A percentile compares a stretch with the other conserved stretches of the same genome.
phyloP scores from a whole-genome alignment of 495 filamentous ascomycete genomes.

The Penicillium macrosclerotiorum region DNA sequence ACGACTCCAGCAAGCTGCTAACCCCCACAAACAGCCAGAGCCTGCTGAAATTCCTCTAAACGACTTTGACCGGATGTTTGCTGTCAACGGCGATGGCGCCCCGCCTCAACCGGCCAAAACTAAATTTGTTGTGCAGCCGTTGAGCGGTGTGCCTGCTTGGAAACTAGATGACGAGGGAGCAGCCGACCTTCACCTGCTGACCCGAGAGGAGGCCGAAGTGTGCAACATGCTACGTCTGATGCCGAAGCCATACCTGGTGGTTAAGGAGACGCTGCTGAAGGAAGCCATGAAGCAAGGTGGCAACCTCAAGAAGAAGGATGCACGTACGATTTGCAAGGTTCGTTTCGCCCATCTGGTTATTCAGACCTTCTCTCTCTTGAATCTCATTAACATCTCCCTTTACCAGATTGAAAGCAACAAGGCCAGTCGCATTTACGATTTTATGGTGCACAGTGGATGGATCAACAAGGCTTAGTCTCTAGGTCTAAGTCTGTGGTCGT shows the following conservation, averaged over 20 bases:
- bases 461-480: slow-evolving; percentile 63
- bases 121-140: slow-evolving; percentile 43
- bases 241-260: slow-evolving; percentile 90
- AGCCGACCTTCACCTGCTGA: slow-evolving; percentile 79
- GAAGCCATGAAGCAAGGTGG: slow-evolving; percentile 88
- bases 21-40: slow-evolving; percentile 33
- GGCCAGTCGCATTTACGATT: slow-evolving; percentile 77
- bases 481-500: slow-evolving; percentile 1
- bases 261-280: slow-evolving; percentile 85
- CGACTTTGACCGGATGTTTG: slow-evolving; percentile 43
- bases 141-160: slow-evolving; percentile 62
- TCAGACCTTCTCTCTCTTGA: background rate
- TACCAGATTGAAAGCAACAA: slow-evolving; percentile 63
- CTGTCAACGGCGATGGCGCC: slow-evolving; percentile 40
- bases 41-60: slow-evolving; percentile 33
- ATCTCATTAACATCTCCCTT: slow-evolving; percentile 8
- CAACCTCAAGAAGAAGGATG: slow-evolving; percentile 84
- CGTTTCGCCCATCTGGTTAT: slow-evolving; percentile 8
- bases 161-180: slow-evolving; percentile 73
- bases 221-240: slow-evolving; percentile 78
- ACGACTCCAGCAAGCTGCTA: slow-evolving; percentile 49
- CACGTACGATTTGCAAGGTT: slow-evolving; percentile 66
- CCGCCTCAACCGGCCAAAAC: slow-evolving; percentile 45
- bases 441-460: slow-evolving; percentile 92
- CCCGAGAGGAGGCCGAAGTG: slow-evolving; percentile 77